Conservation (phyloP, 2,329 filamentous ascomycete species). For the Microsporum canis region DNA sequence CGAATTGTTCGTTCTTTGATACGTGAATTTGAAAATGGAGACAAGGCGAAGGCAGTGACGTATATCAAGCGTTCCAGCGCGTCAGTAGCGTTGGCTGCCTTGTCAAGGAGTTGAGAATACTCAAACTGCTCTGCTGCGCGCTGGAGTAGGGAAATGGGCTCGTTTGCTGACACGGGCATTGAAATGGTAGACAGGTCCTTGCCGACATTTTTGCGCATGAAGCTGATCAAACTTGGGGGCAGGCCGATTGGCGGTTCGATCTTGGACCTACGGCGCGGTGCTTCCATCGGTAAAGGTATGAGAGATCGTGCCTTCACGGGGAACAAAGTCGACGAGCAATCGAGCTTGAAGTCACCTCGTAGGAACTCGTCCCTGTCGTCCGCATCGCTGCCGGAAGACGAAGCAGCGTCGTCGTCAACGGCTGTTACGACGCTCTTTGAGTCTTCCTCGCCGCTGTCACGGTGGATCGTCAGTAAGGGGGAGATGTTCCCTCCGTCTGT, state of each 20-base stretch:
- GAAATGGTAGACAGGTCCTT: slow-evolving; percentile 95
- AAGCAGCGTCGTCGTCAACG: slow-evolving; percentile 33
- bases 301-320: slow-evolving; percentile 66
- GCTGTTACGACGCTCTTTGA: slow-evolving; percentile 43
- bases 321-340: slow-evolving; percentile 47
- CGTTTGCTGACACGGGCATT: slow-evolving; percentile 95
- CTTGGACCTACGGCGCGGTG: slow-evolving; percentile 55
- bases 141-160: slow-evolving; percentile 79
- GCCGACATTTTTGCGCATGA: slow-evolving; percentile 92
- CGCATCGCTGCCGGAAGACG: slow-evolving; percentile 50
- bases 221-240: slow-evolving; percentile 85
- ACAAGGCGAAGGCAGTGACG: slow-evolving; percentile 82
- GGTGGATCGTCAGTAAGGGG: slow-evolving; percentile 64
- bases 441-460: slow-evolving; percentile 57
- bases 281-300: slow-evolving; percentile 60
- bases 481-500: slow-evolving; percentile 52
- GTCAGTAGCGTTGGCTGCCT: slow-evolving; percentile 48
- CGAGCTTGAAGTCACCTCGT: slow-evolving; percentile 21
- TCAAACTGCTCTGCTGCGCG: slow-evolving; percentile 83
- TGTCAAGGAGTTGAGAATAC: slow-evolving; percentile 74
- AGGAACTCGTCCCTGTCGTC: slow-evolving; percentile 38
- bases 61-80: slow-evolving; percentile 65
- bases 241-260: slow-evolving; percentile 63
- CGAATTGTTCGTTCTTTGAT: slow-evolving; percentile 84
- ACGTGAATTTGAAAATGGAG: slow-evolving; percentile 67